Conservation (phyloP, 768 basidiomycete species). For the Hypsizygus marmoreus region DNA sequence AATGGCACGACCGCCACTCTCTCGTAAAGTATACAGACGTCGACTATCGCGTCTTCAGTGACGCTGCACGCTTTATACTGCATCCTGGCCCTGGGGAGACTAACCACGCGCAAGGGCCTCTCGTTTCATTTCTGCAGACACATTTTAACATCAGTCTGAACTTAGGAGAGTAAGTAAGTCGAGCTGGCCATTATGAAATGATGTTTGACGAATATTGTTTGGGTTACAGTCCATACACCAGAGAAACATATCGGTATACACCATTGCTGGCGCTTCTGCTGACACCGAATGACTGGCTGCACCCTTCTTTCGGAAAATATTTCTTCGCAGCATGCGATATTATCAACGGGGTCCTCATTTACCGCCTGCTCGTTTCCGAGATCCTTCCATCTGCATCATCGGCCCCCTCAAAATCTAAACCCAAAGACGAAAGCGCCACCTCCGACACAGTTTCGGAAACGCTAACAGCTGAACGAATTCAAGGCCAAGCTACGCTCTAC, state of each 20-base stretch:
- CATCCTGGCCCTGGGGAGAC: constrained; percentile 40
- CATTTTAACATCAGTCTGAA: constrained; percentile 32
- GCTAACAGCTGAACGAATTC: not conserved
- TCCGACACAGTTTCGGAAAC: too few relatives aligned
- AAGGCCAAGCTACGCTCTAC: constrained; percentile 50
- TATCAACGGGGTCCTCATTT: constrained; percentile 72
- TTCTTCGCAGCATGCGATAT: constrained; percentile 86
- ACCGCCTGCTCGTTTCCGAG: constrained; percentile 54
- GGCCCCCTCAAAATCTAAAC: too few relatives aligned
- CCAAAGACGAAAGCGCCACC: too few relatives aligned
- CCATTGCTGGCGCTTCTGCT: constrained; percentile 86
- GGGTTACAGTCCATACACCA: constrained; percentile 74
- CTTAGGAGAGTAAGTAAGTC: constrained; percentile 74
- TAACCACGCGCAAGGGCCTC: constrained; percentile 60
- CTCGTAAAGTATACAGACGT: constrained; percentile 96
- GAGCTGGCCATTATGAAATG: constrained; percentile 7
- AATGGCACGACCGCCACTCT: constrained; percentile 85
- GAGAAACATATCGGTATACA: constrained; percentile 96
- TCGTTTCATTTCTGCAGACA: constrained; percentile 37
- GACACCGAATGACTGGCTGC: constrained; percentile 77
- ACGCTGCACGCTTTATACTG: constrained; percentile 77
- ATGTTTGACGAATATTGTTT: constrained; percentile 7
- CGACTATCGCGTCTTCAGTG: constrained; percentile 94
- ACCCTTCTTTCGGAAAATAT: constrained; percentile 89
- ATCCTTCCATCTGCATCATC: constrained; percentile 43